Evolutionary conservation across 768 basidiomycete species (phyloP).

Genomic region (Collybia sordida): DNA sequence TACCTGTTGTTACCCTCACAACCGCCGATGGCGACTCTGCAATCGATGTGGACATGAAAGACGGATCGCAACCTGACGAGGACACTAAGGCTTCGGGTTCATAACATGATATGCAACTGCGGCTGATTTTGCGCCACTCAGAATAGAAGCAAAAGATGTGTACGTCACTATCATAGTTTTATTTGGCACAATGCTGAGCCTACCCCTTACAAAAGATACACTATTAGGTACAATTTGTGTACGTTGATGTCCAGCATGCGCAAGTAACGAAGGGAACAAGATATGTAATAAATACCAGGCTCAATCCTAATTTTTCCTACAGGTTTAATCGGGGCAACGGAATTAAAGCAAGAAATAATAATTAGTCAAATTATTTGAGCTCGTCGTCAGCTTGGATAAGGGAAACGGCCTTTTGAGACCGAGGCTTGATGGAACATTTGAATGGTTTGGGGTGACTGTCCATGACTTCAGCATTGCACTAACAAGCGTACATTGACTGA

Average conservation of each 20-base stretch:
- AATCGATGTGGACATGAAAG: slow-evolving; percentile 18
- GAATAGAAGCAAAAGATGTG: background rate
- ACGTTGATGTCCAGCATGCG: slow-evolving; percentile 18
- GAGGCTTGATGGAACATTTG: slow-evolving; percentile 59
- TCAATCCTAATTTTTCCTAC: background rate
- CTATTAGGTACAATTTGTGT: slow-evolving; percentile 10
- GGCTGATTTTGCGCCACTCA: background rate
- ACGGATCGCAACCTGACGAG: slow-evolving; percentile 9
- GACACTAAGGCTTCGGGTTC: background rate
- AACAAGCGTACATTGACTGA: background rate
- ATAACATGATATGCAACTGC: slow-evolving; percentile 4
- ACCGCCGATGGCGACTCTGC: slow-evolving; percentile 5
- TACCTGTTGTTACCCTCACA: slow-evolving; percentile 6
- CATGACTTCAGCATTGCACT: background rate
- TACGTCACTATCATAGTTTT: slow-evolving; percentile 1
- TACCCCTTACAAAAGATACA: slow-evolving; percentile 11
- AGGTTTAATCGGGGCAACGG: background rate
- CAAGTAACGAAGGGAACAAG: slow-evolving; percentile 27
- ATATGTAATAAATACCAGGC: slow-evolving; percentile 32
- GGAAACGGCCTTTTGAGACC: slow-evolving; percentile 54
- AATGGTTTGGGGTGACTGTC: slow-evolving; percentile 63
- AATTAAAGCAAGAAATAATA: slow-evolving; percentile 11
- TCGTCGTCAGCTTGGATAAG: slow-evolving; percentile 51
- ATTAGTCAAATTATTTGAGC: slow-evolving; percentile 11
- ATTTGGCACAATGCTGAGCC: slow-evolving; percentile 2